Conservation (phyloP, 2,329 filamentous ascomycete genomes). For the Ophiostoma novo-ulmi region DNA sequence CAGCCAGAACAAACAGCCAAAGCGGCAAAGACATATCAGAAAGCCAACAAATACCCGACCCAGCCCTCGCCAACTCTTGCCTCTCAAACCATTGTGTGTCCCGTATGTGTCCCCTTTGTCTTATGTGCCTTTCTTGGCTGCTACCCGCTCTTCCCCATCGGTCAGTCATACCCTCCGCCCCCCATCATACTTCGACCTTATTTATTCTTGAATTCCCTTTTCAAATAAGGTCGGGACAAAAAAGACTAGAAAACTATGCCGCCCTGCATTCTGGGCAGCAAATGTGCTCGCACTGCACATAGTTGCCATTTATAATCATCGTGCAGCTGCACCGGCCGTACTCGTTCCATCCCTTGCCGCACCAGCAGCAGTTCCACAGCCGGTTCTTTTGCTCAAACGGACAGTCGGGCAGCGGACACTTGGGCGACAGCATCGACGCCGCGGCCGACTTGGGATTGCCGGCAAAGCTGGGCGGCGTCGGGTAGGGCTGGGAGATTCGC, state of each 20-base stretch:
- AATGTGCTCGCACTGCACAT: slow-evolving; percentile 50
- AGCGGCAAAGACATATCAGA: neutral
- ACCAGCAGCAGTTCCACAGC: slow-evolving; percentile 54
- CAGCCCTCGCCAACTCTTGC: neutral
- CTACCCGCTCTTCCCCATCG: slow-evolving; percentile 1
- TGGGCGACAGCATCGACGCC: slow-evolving; percentile 34
- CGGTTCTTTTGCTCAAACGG: slow-evolving; percentile 48
- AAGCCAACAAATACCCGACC: neutral
- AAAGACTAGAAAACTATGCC: neutral
- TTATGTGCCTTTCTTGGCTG: neutral
- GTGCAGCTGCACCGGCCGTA: slow-evolving; percentile 47
- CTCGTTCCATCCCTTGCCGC: slow-evolving; percentile 49
- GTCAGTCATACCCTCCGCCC: neutral
- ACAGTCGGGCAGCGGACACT: slow-evolving; percentile 45
- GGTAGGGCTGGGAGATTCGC: slow-evolving; percentile 43
- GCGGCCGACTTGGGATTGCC: slow-evolving; percentile 31
- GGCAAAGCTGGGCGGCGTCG: slow-evolving; percentile 43
- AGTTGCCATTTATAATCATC: slow-evolving; percentile 48
- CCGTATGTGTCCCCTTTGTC: neutral
- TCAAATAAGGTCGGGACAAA: neutral
- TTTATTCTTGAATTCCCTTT: neutral
- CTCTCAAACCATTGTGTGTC: neutral
- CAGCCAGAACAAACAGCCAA: neutral
- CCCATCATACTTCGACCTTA: neutral
- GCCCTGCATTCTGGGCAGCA: slow-evolving; percentile 49